Evolutionary conservation across 2,329 filamentous ascomycete species (phyloP).

Genomic region (Phialophora macrospora): DNA sequence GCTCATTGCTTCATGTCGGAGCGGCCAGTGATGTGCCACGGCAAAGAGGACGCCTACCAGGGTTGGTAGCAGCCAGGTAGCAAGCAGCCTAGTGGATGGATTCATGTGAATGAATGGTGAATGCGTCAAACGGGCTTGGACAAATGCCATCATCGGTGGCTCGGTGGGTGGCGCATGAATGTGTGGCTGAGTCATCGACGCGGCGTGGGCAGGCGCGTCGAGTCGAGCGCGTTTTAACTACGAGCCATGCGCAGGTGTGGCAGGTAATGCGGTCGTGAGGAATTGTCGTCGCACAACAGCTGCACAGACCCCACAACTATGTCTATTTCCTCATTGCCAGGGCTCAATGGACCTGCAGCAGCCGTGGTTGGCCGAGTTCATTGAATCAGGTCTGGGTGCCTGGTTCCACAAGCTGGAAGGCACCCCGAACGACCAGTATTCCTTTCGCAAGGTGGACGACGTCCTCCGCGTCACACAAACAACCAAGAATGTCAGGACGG

Average conservation of each 20-base stretch:
- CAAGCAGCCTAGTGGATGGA: background rate
- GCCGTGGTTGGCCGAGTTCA: slow-evolving; percentile 25
- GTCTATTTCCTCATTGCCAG: background rate
- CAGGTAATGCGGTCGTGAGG: background rate
- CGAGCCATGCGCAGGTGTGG: background rate
- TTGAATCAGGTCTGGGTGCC: slow-evolving; percentile 12
- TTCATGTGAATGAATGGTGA: background rate
- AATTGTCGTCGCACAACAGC: background rate
- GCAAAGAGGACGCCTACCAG: slow-evolving; percentile 8
- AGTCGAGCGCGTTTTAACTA: background rate
- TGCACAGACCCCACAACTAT: background rate
- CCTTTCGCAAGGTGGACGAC: slow-evolving; percentile 2
- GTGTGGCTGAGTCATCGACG: slow-evolving; percentile 9
- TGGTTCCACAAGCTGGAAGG: slow-evolving; percentile 13
- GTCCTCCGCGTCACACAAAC: slow-evolving; percentile 2
- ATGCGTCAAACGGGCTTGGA: background rate
- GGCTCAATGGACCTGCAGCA: slow-evolving; percentile 19
- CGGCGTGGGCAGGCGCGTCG: background rate
- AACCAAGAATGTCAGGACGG: background rate
- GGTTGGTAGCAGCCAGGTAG: background rate
- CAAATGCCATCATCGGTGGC: background rate
- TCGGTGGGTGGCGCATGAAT: background rate
- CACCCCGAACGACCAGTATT: slow-evolving; percentile 1
- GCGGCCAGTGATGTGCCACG: background rate
- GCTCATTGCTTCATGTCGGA: slow-evolving; percentile 17